A percentile compares a stretch with the other conserved stretches of the same genome.
These are phyloP conservation scores for Rhizomucor pusillus DNA, from an alignment of 371 early-diverging fungal genomes.

Conservation along the genomic window DNA sequence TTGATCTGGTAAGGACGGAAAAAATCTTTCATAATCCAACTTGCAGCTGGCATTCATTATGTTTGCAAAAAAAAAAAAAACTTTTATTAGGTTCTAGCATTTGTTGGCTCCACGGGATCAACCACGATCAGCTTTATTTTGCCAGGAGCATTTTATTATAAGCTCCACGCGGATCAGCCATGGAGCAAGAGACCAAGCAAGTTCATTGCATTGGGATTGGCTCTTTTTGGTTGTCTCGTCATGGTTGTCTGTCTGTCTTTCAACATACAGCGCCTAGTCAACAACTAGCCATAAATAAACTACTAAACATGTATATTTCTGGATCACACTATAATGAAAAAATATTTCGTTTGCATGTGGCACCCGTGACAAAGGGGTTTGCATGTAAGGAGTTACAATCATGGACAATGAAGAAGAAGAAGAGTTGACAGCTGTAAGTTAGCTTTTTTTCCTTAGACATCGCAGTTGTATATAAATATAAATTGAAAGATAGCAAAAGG, in stretches of 20 bases:
- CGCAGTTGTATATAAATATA: too few relatives aligned
- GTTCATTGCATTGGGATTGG: not conserved
- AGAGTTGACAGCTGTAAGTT: too few relatives aligned
- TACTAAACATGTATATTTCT: not conserved
- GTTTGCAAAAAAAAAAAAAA: not conserved
- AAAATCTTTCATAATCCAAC: too few relatives aligned
- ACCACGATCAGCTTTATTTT: conserved; percentile 1
- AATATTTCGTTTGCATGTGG: too few relatives aligned
- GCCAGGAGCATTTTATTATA: conserved; percentile 2
- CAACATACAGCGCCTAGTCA: not conserved
- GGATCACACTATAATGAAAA: too few relatives aligned
- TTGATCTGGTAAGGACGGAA: conserved; percentile 53
- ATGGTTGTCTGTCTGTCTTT: conserved; percentile 5
- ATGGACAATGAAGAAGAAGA: too few relatives aligned
- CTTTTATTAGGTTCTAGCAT: conserved; percentile 1
- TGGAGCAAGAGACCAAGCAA: not conserved
- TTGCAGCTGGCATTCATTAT: not conserved
- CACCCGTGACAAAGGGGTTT: too few relatives aligned
- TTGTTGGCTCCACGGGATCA: conserved; percentile 7
- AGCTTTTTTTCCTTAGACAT: too few relatives aligned
- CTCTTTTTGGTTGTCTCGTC: not conserved
- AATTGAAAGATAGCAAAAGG: too few relatives aligned
- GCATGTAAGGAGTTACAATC: too few relatives aligned
- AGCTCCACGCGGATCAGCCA: conserved; percentile 1
- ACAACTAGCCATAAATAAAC: not conserved